Evolutionary conservation across 768 basidiomycete genomes (phyloP), one percentile per base, ranked within the genome.

Genomic region (Dioszegia aurantiaca): DNA sequence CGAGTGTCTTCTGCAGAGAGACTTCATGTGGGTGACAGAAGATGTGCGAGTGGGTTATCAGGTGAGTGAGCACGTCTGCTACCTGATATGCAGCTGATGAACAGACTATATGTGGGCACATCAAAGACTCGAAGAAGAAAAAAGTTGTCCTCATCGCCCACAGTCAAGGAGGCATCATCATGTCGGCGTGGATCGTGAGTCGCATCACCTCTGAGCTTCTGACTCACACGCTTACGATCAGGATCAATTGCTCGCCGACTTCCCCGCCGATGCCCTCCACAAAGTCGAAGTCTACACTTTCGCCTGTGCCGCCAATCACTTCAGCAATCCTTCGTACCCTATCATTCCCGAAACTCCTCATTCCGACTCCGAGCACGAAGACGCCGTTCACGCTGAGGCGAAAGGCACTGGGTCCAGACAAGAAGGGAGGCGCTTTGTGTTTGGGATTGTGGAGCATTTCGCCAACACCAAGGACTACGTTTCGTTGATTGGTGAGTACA

Each of bases 201-300:
- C 26, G n/a, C n/a, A n/a, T n/a, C n/a, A n/a, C n/a, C n/a, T n/a
- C n/a, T n/a, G n/a, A n/a, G 16, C 4, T 46, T 41, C 9, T 33
- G 24, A 11, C 27, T 2, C 16, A 31, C 17, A 23, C 17, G 24
- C 17, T 24, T n/a, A 11, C 14, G n/a, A 9, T 16, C 51, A 66
- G 60, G 67, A 65, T 43, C 62, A 65, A 48, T 60, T 65, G 36
- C 67, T 68, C 23, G 37, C 62, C 31, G 69, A 71, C 52, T 66
- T 71, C 46, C 51, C 62, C 27, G 12, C 46, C 31, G 60, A 56
- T 23, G 47, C 59, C 8, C 60, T 67, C 31, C 41, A 24, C 21
- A 72, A 67, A 41, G 45, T 73, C 37, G 67, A 73, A 46, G 58
- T 73, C 45, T 73, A 69, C 59, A 73, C 69, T 2, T 70, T 70